A percentile compares a stretch with the other conserved stretches of the same genome.
Conservation (phyloP, 805 yeast species). For the Torulaspora gathmanii region DNA sequence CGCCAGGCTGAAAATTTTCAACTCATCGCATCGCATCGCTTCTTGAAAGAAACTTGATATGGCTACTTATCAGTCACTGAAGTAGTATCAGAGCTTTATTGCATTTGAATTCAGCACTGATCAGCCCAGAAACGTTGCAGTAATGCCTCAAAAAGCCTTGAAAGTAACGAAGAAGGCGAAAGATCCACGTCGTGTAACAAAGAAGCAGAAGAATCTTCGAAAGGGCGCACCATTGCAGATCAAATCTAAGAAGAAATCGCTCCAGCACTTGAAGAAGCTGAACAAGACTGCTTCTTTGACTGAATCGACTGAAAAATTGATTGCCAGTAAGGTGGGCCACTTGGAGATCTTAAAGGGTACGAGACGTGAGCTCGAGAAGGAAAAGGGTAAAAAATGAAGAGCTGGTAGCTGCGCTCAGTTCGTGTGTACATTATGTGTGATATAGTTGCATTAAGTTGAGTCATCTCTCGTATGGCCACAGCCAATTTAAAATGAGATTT, state of each 20-base stretch:
- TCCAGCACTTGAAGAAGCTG: slow-evolving; percentile 50
- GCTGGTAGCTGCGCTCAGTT: slow-evolving; percentile 1
- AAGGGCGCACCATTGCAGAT: slow-evolving; percentile 70
- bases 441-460: slow-evolving; percentile 1
- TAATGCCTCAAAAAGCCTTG: slow-evolving; percentile 72
- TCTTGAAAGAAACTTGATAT: background rate
- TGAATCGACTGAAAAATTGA: slow-evolving; percentile 72
- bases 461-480: slow-evolving; percentile 45
- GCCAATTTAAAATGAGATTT: slow-evolving; percentile 62
- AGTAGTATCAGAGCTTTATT: no score
- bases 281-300: slow-evolving; percentile 47
- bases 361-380: slow-evolving; percentile 73
- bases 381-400: slow-evolving; percentile 27
- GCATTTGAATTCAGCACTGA: no score
- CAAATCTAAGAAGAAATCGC: slow-evolving; percentile 59
- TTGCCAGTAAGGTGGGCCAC: slow-evolving; percentile 90
- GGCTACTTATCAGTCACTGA: background rate
- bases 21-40: slow-evolving; percentile 14
- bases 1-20: slow-evolving; percentile 8
- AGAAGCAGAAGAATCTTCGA: slow-evolving; percentile 59
- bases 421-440: slow-evolving; percentile 8
- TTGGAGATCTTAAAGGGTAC: slow-evolving; percentile 87
- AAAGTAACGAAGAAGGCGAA: slow-evolving; percentile 44
- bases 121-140: background rate
- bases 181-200: slow-evolving; percentile 45